Conservation (phyloP, 1,139 yeast species). For the Yamadazyma oceani region DNA sequence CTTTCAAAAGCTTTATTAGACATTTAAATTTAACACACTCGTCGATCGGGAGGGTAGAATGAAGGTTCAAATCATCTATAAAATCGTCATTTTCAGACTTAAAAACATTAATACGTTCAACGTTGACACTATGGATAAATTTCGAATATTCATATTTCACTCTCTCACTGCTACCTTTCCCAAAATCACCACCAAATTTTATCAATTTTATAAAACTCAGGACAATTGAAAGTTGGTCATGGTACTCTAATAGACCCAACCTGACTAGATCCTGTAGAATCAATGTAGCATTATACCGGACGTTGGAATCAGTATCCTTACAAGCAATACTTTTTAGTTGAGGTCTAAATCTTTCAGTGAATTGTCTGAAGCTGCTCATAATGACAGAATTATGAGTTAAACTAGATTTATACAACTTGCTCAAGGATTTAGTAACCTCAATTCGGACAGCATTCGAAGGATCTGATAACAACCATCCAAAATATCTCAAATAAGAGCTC, state of each 20-base stretch:
- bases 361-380: conserved; percentile 58
- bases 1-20: conserved; percentile 25
- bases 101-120: conserved; percentile 12
- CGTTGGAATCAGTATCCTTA: conserved; percentile 39
- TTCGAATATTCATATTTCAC: conserved; percentile 34
- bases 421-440: conserved; percentile 61
- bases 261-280: conserved; percentile 57
- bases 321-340: conserved; percentile 61
- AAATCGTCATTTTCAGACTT: background rate
- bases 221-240: conserved; percentile 44
- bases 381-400: conserved; percentile 19
- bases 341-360: conserved; percentile 66
- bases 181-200: conserved; percentile 22
- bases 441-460: conserved; percentile 57
- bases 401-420: conserved; percentile 44
- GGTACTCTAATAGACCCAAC: conserved; percentile 62
- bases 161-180: conserved; percentile 25
- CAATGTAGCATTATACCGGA: conserved; percentile 51
- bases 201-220: conserved; percentile 44
- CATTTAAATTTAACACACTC: conserved; percentile 36
- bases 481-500: conserved; percentile 67
- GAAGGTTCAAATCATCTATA: background rate
- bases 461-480: conserved; percentile 86
- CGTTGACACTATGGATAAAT: conserved; percentile 27
- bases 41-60: conserved; percentile 18